Percentiles rank a stretch among this genome's conserved stretches.
These are phyloP conservation scores for Syzygium aromaticum DNA, from an alignment of 345 rosid genomes.

Conservation along the genomic window DNA sequence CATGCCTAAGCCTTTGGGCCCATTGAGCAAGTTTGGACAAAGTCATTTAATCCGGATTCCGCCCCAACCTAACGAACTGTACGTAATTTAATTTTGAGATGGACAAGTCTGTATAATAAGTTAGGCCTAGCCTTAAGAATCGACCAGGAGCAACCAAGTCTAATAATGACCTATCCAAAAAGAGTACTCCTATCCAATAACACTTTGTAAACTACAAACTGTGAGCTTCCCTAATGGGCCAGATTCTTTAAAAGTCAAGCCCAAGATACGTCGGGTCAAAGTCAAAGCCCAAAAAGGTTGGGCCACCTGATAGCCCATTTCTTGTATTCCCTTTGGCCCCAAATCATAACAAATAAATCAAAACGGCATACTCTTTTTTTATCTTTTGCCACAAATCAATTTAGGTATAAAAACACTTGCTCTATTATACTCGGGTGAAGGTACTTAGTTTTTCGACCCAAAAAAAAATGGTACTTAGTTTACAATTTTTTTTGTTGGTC, in stretches of 20 bases:
- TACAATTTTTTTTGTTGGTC: not conserved
- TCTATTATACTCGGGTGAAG: not conserved
- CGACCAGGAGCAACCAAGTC: not conserved
- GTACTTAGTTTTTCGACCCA: too few species aligned
- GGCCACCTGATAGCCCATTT: not conserved
- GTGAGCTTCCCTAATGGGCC: not conserved
- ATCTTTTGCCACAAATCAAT: not conserved
- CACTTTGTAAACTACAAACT: not conserved
- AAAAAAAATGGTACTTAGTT: not conserved
- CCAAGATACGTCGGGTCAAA: not conserved
- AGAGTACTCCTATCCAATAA: not conserved
- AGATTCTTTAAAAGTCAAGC: not conserved
- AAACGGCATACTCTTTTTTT: not conserved
- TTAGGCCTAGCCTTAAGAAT: not conserved
- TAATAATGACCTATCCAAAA: not conserved
- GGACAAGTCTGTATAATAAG: not conserved
- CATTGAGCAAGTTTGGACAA: not conserved
- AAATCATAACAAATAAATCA: not conserved
- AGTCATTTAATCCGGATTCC: not conserved
- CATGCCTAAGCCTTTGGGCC: not conserved
- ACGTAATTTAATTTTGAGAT: not conserved
- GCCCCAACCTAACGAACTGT: too few species aligned
- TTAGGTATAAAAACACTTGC: not conserved
- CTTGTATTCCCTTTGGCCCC: not conserved
- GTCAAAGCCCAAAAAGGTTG: not conserved